Conservation (phyloP, 2,329 filamentous ascomycete genomes). For the Aspergillus sp. region DNA sequence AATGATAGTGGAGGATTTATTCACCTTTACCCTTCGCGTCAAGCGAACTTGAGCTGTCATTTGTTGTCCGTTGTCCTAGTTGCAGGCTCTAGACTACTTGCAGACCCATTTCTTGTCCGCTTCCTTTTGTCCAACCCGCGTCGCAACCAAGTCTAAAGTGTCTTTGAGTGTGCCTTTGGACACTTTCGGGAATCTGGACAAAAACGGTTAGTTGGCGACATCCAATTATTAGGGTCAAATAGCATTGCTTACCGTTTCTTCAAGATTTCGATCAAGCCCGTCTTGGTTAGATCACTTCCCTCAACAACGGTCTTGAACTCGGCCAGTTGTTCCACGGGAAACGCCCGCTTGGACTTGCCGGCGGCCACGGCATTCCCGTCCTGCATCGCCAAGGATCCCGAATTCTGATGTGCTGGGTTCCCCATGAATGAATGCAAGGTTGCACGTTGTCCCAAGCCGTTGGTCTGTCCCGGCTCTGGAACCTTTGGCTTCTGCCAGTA, state of each 20-base stretch:
- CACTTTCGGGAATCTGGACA: conserved; percentile 63
- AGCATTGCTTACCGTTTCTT: conserved; percentile 60
- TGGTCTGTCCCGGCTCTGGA: conserved; percentile 21
- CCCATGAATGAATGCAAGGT: conserved; percentile 26
- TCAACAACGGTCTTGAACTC: conserved; percentile 71
- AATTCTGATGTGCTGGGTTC: conserved; percentile 13
- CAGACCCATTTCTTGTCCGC: conserved; percentile 66
- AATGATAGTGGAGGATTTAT: background rate
- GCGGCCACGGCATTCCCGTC: conserved; percentile 14
- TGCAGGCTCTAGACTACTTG: conserved; percentile 29
- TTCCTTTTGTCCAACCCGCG: conserved; percentile 61
- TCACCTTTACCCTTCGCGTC: background rate
- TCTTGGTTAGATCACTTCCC: conserved; percentile 70
- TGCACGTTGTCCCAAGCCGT: conserved; percentile 15
- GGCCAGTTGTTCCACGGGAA: conserved; percentile 61
- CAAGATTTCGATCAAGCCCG: conserved; percentile 71
- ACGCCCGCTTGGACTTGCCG: conserved; percentile 40
- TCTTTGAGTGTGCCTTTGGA: conserved; percentile 70
- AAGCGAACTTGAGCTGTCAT: background rate
- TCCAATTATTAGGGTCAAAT: background rate
- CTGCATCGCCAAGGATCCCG: conserved; percentile 9
- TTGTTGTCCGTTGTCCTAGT: background rate
- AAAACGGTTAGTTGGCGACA: conserved; percentile 8
- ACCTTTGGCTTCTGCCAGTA: conserved; percentile 66
- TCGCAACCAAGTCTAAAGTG: conserved; percentile 66